Conservation (phyloP, 1,284 basidiomycete genomes). For the Xanthoconium separans region DNA sequence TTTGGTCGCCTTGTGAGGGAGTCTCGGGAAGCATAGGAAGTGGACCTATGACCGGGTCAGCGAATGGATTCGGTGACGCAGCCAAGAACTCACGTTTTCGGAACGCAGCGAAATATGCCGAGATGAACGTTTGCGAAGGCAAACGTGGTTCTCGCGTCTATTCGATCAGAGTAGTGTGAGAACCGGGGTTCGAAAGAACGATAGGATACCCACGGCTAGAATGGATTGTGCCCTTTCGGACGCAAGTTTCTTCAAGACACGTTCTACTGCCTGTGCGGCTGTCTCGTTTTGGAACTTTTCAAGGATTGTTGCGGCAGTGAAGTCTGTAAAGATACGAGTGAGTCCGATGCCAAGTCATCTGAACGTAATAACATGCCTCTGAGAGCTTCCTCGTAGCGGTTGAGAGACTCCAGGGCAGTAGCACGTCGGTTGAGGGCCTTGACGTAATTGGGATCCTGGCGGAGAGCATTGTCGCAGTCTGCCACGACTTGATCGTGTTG, state of each 20-base stretch:
- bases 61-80: conserved; percentile 1
- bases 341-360: neutral
- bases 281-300: conserved; percentile 88
- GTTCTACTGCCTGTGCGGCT: conserved; percentile 84
- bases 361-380: conserved; percentile 54
- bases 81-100: conserved; percentile 61
- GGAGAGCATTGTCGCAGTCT: conserved; percentile 90
- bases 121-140: conserved; percentile 91
- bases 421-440: conserved; percentile 96
- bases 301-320: conserved; percentile 93
- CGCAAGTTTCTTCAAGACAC: conserved; percentile 87
- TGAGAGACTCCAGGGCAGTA: conserved; percentile 80
- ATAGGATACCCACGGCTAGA: conserved; percentile 46
- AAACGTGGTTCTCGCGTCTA: conserved; percentile 81
- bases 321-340: conserved; percentile 56
- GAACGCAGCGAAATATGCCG: conserved; percentile 97
- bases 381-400: conserved; percentile 73
- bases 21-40: conserved; percentile 76
- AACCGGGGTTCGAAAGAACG: neutral
- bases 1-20: conserved; percentile 80
- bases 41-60: conserved; percentile 46
- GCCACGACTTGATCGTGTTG: conserved; percentile 83
- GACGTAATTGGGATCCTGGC: conserved; percentile 84
- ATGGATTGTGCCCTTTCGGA: conserved; percentile 72
- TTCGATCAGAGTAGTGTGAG: neutral